These are phyloP conservation scores for Warburgia ugandensis DNA, from an alignment of 164 flowering plant genomes.

Conservation along the genomic window DNA sequence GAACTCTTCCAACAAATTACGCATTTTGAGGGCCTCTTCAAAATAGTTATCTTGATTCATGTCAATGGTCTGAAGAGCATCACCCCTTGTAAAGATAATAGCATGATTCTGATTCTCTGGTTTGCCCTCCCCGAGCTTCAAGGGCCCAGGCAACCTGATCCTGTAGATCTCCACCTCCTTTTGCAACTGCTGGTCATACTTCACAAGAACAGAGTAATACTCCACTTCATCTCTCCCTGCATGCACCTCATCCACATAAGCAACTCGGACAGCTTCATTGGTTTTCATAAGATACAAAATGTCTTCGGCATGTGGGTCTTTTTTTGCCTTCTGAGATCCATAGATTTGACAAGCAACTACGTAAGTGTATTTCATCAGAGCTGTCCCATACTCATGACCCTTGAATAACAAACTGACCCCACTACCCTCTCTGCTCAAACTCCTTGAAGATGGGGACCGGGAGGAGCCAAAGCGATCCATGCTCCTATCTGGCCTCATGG, in stretches of 20 bases:
- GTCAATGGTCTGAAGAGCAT: slow-evolving; percentile 93
- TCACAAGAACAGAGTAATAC: slow-evolving; percentile 86
- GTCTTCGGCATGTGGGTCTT: slow-evolving; percentile 71
- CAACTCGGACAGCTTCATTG: slow-evolving; percentile 90
- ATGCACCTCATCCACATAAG: slow-evolving; percentile 79
- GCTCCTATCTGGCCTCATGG: slow-evolving; percentile 20
- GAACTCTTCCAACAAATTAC: slow-evolving; percentile 84
- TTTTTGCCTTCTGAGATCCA: slow-evolving; percentile 67
- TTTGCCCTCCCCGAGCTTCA: slow-evolving; percentile 91
- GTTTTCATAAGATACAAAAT: slow-evolving; percentile 66
- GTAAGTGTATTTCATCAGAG: slow-evolving; percentile 83
- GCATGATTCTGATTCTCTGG: slow-evolving; percentile 99
- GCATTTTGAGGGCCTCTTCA: slow-evolving; percentile 95
- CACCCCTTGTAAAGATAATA: slow-evolving; percentile 88
- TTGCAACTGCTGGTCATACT: slow-evolving; percentile 60
- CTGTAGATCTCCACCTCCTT: slow-evolving; percentile 86
- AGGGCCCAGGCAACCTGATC: slow-evolving; percentile 75
- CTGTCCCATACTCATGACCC: slow-evolving; percentile 69
- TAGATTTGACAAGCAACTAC: slow-evolving; percentile 87
- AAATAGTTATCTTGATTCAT: slow-evolving; percentile 96
- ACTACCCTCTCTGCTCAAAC: slow-evolving; percentile 36
- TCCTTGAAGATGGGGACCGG: slow-evolving; percentile 22
- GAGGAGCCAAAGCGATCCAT: slow-evolving; percentile 23
- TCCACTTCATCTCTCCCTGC: slow-evolving; percentile 56
- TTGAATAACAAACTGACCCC: slow-evolving; percentile 52